Conservation (phyloP, 2,329 filamentous ascomycete genomes). For the Cladosporium sp. region DNA sequence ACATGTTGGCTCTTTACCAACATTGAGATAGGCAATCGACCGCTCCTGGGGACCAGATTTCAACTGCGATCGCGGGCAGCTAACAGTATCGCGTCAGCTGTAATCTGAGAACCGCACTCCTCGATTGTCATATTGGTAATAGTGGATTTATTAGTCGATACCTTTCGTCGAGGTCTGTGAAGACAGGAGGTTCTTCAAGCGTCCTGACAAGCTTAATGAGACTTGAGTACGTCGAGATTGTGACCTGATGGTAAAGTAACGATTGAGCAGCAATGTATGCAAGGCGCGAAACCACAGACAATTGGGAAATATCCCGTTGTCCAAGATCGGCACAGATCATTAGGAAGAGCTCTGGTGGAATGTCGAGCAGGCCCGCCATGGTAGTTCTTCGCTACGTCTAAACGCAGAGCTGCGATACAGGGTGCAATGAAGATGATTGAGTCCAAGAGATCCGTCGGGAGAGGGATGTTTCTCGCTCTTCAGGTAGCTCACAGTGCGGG, state of each 20-base stretch:
- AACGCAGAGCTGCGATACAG: not conserved
- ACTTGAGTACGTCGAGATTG: conserved; percentile 11
- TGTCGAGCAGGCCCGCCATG: conserved; percentile 16
- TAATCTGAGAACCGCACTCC: not conserved
- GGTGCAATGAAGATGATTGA: not conserved
- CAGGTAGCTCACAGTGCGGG: no score
- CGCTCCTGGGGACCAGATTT: not conserved
- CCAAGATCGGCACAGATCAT: conserved; percentile 17
- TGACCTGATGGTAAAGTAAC: conserved; percentile 17
- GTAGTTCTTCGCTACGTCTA: not conserved
- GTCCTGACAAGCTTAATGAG: conserved; percentile 18
- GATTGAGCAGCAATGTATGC: conserved; percentile 21
- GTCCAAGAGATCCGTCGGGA: not conserved
- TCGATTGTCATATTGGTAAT: not conserved
- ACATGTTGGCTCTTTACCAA: not conserved
- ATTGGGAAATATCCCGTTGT: conserved; percentile 14
- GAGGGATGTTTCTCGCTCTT: no score
- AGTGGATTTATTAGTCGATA: not conserved
- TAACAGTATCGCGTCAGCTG: not conserved
- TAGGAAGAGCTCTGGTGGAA: conserved; percentile 24
- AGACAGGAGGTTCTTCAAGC: conserved; percentile 14
- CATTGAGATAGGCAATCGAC: not conserved
- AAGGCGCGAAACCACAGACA: conserved; percentile 17
- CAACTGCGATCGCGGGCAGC: not conserved
- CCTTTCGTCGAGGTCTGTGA: conserved; percentile 16